phyloP scores from a whole-genome alignment of 2,329 filamentous ascomycete genomes.

The Pseudonectria foliicola region DNA sequence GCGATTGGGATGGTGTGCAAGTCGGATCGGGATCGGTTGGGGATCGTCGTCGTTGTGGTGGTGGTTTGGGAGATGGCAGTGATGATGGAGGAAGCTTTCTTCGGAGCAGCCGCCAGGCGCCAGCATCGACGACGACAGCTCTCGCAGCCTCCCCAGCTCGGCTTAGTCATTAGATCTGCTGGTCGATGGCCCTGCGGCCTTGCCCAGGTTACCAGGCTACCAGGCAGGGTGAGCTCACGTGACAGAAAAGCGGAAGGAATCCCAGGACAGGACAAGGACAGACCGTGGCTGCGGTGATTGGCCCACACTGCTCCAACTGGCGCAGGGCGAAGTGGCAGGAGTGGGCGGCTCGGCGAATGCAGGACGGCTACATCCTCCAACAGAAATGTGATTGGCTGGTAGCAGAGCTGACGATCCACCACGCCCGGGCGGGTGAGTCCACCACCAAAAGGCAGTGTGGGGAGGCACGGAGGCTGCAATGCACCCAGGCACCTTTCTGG shows the following conservation, averaged over 20 bases:
- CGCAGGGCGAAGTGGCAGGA: constrained; percentile 9
- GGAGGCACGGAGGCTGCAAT: too few species aligned
- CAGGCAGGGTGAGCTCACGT: constrained; percentile 10
- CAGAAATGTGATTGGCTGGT: constrained; percentile 13
- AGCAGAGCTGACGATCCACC: not conserved
- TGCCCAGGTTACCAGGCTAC: too few species aligned
- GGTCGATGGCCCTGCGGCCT: too few species aligned
- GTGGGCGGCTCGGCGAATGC: constrained; percentile 12
- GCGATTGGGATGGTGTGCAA: not conserved
- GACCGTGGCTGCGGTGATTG: constrained; percentile 11
- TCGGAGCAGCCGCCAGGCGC: constrained; percentile 20
- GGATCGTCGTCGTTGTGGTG: constrained; percentile 3
- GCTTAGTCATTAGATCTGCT: constrained; percentile 16
- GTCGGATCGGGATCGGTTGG: constrained; percentile 1
- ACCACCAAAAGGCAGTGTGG: too few species aligned
- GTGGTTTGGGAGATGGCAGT: constrained; percentile 5
- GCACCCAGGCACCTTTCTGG: too few species aligned
- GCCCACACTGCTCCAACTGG: constrained; percentile 1
- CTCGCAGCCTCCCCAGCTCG: constrained; percentile 12
- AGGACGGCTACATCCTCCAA: constrained; percentile 2
- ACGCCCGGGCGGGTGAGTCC: too few species aligned
- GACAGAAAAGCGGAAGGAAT: constrained; percentile 3
- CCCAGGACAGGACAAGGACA: not conserved
- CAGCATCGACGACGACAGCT: constrained; percentile 24
- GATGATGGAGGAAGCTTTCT: constrained; percentile 16